Conservation (phyloP, 345 rosid genomes). For the Pelargonium nanum region DNA sequence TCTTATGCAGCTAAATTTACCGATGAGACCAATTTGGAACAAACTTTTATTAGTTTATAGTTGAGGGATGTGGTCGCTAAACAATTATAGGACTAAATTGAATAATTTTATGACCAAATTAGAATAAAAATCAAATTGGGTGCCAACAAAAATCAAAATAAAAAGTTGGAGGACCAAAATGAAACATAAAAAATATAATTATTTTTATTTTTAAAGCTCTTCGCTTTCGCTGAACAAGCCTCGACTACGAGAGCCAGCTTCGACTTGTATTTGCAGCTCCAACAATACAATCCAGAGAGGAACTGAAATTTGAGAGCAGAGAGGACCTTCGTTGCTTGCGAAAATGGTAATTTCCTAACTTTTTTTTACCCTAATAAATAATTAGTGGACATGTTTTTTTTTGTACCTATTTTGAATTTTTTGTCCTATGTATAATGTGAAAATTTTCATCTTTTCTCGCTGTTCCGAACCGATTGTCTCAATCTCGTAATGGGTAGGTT, state of each 20-base stretch:
- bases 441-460: background rate
- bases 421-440: background rate
- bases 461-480: background rate
- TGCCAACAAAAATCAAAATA: no score
- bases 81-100: no score
- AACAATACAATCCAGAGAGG: no score
- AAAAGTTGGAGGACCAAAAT: background rate
- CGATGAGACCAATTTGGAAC: no score
- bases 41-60: no score
- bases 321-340: background rate
- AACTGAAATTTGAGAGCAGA: background rate
- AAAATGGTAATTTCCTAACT: background rate
- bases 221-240: no score
- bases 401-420: background rate
- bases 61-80: no score
- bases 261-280: background rate
- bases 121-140: no score
- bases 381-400: background rate
- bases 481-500: background rate
- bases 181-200: no score
- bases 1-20: no score
- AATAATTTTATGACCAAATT: no score
- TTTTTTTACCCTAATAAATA: background rate
- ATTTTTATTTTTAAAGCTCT: no score
- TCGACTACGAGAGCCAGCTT: background rate